phyloP scores from a whole-genome alignment of 495 filamentous ascomycete genomes.

The Opeltia flavorubescens region DNA sequence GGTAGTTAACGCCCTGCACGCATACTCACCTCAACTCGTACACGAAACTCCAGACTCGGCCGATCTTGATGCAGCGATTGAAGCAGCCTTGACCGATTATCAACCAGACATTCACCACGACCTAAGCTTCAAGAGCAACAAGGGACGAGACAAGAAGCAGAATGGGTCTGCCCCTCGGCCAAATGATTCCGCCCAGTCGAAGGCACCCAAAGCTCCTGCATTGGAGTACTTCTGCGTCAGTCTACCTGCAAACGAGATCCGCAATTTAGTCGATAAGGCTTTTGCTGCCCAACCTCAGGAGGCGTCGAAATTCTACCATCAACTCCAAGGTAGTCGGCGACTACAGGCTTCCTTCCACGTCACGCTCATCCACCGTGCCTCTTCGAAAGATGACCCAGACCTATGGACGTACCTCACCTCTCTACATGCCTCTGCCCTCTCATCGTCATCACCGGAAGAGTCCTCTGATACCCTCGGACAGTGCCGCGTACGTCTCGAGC shows the following conservation, averaged over 20 bases:
- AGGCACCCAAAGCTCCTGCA: slow-evolving; percentile 29
- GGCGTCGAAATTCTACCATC: slow-evolving; percentile 52
- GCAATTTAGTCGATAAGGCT: slow-evolving; percentile 45
- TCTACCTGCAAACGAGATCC: slow-evolving; percentile 43
- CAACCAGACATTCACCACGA: slow-evolving; percentile 60
- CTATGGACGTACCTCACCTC: slow-evolving; percentile 47
- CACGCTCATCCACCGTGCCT: slow-evolving; percentile 74
- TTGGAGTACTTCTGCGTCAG: slow-evolving; percentile 77
- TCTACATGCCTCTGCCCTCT: slow-evolving; percentile 22
- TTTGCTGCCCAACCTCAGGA: slow-evolving; percentile 38
- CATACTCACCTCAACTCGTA: slow-evolving; percentile 61
- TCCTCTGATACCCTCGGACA: slow-evolving; percentile 28
- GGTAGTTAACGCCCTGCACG: slow-evolving; percentile 53
- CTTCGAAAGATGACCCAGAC: slow-evolving; percentile 38
- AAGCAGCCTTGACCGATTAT: slow-evolving; percentile 62
- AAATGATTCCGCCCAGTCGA: slow-evolving; percentile 18
- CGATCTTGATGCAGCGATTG: slow-evolving; percentile 71
- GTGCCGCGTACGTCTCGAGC: slow-evolving; percentile 45
- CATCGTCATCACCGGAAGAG: slow-evolving; percentile 9
- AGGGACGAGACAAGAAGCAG: slow-evolving; percentile 21
- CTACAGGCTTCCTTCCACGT: slow-evolving; percentile 84
- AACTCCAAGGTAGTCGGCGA: slow-evolving; percentile 56
- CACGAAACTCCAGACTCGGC: slow-evolving; percentile 50
- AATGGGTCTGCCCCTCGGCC: slow-evolving; percentile 10
- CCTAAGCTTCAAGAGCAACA: slow-evolving; percentile 37